Percentiles rank a stretch among this genome's conserved stretches.
Evolutionary conservation across 345 rosid species (phyloP).

Genomic region (Hirschfeldia incana): DNA sequence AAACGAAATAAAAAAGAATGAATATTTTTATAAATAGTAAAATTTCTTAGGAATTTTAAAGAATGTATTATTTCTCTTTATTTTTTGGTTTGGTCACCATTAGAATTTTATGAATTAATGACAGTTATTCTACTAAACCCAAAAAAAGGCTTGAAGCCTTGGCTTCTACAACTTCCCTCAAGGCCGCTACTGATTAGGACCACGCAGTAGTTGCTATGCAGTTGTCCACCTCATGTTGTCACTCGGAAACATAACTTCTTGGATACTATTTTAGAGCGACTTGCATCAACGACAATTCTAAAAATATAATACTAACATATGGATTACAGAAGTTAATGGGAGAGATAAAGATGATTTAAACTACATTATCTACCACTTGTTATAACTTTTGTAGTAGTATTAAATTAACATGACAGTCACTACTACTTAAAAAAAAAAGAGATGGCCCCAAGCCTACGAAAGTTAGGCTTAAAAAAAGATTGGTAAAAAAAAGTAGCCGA

Average conservation of each 20-base stretch:
- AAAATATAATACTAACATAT: neutral
- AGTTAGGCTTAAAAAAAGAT: neutral
- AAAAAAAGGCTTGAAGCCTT: no score
- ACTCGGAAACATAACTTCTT: neutral
- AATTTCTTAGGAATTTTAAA: no score
- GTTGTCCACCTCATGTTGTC: no score
- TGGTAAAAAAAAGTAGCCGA: slow-evolving; percentile 28
- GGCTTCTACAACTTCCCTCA: no score
- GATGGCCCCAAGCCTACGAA: slow-evolving; percentile 25
- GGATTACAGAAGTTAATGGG: neutral
- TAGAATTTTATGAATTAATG: no score
- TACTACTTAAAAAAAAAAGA: neutral
- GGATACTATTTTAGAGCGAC: neutral
- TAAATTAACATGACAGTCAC: slow-evolving; percentile 26
- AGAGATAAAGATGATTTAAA: neutral
- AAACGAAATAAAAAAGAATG: no score
- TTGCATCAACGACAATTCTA: neutral
- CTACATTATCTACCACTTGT: neutral
- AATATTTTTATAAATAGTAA: no score
- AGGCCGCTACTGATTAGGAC: no score
- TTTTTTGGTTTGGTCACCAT: no score
- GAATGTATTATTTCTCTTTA: no score
- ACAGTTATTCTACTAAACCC: no score
- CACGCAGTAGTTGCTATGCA: no score
- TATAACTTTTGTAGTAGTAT: neutral